Conservation (phyloP, 2,329 filamentous ascomycete genomes). For the Cordyceps militaris region DNA sequence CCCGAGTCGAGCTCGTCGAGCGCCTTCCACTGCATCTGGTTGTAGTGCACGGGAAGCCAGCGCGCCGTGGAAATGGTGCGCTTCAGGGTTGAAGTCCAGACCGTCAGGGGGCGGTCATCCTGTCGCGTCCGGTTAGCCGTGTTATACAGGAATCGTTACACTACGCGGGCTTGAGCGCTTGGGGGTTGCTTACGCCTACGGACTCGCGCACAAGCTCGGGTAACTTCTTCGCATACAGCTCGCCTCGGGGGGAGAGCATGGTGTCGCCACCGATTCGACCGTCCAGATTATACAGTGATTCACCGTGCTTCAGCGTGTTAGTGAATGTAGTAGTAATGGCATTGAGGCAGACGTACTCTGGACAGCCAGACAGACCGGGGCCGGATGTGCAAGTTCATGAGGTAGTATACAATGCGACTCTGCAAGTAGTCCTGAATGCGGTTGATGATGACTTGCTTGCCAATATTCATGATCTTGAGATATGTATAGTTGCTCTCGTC, state of each 20-base stretch:
- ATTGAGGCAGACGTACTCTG: constrained; percentile 50
- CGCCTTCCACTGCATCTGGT: constrained; percentile 97
- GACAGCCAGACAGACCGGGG: constrained; percentile 96
- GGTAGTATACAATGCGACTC: constrained; percentile 92
- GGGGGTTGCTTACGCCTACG: constrained; percentile 59
- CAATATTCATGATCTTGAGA: constrained; percentile 94
- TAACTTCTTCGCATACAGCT: constrained; percentile 78
- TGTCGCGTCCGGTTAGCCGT: constrained; percentile 20
- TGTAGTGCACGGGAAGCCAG: constrained; percentile 72
- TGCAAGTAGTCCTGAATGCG: constrained; percentile 94
- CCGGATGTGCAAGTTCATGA: constrained; percentile 98
- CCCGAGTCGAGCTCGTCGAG: constrained; percentile 95
- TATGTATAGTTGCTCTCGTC: constrained; percentile 87
- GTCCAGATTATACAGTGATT: constrained; percentile 84
- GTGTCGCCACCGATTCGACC: constrained; percentile 93
- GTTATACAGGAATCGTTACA: neutral
- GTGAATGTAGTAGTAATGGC: neutral
- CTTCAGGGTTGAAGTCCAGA: constrained; percentile 58
- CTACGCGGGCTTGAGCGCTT: constrained; percentile 20
- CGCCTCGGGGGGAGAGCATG: constrained; percentile 74
- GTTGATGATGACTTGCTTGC: constrained; percentile 96
- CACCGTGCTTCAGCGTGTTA: constrained; percentile 62
- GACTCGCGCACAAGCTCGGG: constrained; percentile 80
- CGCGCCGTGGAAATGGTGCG: constrained; percentile 89
- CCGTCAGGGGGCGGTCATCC: constrained; percentile 54